Conservation (phyloP, 2,329 filamentous ascomycete species). For the Penicillium sp. region DNA sequence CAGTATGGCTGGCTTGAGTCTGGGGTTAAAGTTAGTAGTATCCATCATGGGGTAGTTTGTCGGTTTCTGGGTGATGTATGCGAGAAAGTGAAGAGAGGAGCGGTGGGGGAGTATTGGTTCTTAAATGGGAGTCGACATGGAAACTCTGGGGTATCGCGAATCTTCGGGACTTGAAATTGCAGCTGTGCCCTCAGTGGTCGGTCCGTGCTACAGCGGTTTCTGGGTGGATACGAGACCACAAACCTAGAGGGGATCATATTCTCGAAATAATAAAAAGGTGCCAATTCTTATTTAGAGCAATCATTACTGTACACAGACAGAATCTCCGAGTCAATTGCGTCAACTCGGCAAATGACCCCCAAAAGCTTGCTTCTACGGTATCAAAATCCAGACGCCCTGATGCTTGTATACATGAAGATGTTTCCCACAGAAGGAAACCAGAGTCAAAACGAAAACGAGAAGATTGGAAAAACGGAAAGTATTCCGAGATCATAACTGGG, state of each 20-base stretch:
- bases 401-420: constrained; percentile 41
- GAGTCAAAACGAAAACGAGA: constrained; percentile 22
- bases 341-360: constrained; percentile 31
- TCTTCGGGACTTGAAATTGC: constrained; percentile 14
- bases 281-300: constrained; percentile 7
- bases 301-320: constrained; percentile 34
- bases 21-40: constrained; percentile 21
- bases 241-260: neutral
- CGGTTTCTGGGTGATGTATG: neutral
- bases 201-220: constrained; percentile 20
- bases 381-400: constrained; percentile 44
- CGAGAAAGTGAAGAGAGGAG: constrained; percentile 8
- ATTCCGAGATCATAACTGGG: constrained; percentile 28
- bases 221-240: neutral
- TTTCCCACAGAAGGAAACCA: neutral
- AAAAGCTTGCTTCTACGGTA: constrained; percentile 32
- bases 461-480: constrained; percentile 22
- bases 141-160: constrained; percentile 24
- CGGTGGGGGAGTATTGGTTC: neutral
- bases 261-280: neutral
- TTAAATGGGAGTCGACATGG: constrained; percentile 8
- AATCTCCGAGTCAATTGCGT: constrained; percentile 33
- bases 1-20: constrained; percentile 74
- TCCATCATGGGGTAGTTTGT: neutral
- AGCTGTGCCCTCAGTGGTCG: constrained; percentile 17